phyloP scores from a whole-genome alignment of 2,329 filamentous ascomycete species.

The Chrysoporthe cubensis region DNA sequence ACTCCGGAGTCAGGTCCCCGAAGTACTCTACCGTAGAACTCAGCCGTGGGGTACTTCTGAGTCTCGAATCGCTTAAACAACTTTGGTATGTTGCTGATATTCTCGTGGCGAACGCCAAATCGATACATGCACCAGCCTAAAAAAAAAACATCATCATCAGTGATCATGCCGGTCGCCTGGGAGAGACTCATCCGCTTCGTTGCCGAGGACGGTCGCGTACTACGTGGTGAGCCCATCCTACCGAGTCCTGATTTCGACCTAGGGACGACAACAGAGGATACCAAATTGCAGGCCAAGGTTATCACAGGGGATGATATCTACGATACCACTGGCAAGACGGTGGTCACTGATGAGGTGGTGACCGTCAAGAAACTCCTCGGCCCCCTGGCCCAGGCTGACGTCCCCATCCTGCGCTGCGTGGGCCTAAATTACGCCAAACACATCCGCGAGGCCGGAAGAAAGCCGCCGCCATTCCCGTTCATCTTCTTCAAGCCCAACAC shows the following conservation, averaged over 20 bases:
- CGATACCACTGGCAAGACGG: constrained; percentile 49
- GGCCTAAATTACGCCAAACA: constrained; percentile 65
- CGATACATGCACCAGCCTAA: not conserved
- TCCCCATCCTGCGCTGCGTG: constrained; percentile 61
- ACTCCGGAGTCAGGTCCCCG: constrained; percentile 4
- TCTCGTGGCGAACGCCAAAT: not conserved
- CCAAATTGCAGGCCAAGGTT: constrained; percentile 55
- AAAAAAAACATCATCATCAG: not conserved
- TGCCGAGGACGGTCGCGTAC: constrained; percentile 52
- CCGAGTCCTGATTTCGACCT: constrained; percentile 51
- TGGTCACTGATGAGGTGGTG: constrained; percentile 57
- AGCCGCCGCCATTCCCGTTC: constrained; percentile 51
- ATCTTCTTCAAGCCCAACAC: constrained; percentile 56
- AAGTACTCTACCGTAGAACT: constrained; percentile 10
- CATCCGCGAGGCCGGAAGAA: constrained; percentile 55
- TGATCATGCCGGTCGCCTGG: constrained; percentile 47
- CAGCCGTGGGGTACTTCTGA: constrained; percentile 8
- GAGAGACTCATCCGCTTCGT: constrained; percentile 59
- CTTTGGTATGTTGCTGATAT: not conserved
- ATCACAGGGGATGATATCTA: constrained; percentile 55
- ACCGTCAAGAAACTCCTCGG: constrained; percentile 58
- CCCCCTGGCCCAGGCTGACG: constrained; percentile 53
- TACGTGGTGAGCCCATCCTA: constrained; percentile 57
- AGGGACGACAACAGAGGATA: constrained; percentile 49
- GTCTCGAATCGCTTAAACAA: not conserved